Conservation (phyloP, 192 early-diverging fungal genomes). For the Jimgerdemannia flammicorona region DNA sequence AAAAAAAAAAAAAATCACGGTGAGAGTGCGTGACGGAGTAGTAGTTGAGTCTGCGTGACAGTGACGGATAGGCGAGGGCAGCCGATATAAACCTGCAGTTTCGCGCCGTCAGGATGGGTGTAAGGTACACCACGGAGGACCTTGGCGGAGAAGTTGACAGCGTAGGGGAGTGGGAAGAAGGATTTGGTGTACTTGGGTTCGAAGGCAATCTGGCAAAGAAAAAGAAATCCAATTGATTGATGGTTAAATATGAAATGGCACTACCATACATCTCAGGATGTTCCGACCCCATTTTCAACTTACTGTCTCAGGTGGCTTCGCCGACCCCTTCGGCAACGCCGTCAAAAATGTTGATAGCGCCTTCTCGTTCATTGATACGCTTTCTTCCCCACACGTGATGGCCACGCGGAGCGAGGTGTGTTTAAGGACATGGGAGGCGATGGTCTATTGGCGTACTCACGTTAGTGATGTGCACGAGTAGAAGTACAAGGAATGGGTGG, state of each 20-base stretch:
- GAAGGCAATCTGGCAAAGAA: slow-evolving; percentile 34
- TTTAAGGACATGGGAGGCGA: slow-evolving; percentile 39
- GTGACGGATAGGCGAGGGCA: background rate
- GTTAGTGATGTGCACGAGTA: background rate
- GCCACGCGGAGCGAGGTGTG: slow-evolving; percentile 44
- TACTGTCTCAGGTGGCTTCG: background rate
- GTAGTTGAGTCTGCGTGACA: background rate
- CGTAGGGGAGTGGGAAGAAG: slow-evolving; percentile 82
- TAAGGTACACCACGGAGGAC: slow-evolving; percentile 80
- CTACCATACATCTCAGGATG: background rate
- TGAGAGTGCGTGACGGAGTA: slow-evolving; percentile 3
- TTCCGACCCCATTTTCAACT: background rate
- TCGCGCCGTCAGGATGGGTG: slow-evolving; percentile 74
- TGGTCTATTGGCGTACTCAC: slow-evolving; percentile 4
- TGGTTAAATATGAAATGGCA: background rate
- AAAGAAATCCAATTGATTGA: background rate
- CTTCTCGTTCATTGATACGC: slow-evolving; percentile 41
- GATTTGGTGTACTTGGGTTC: slow-evolving; percentile 48
- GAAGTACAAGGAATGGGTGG: background rate
- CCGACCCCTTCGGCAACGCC: slow-evolving; percentile 17
- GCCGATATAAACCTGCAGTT: slow-evolving; percentile 52
- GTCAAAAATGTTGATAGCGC: slow-evolving; percentile 36
- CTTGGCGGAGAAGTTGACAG: slow-evolving; percentile 80
- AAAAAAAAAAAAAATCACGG: slow-evolving; percentile 4
- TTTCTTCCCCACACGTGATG: slow-evolving; percentile 49